Conservation (phyloP, 2,329 filamentous ascomycete genomes). For the Verticillium tricorpus region DNA sequence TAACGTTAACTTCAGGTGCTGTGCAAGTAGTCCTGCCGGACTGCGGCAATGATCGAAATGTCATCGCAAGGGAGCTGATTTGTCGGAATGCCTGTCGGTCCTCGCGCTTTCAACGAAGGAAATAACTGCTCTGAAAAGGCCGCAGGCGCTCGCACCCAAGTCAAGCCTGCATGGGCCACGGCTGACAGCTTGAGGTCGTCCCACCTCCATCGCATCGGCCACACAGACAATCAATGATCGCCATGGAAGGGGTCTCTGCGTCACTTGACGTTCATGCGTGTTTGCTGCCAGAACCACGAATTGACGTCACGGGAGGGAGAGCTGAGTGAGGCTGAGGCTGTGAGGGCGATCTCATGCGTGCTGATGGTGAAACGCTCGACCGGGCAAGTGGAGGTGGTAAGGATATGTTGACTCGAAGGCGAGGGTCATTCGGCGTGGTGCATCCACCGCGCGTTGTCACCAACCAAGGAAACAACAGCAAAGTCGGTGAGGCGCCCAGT, state of each 20-base stretch:
- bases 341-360: background rate
- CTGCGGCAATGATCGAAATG: too few relatives aligned
- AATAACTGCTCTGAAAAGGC: background rate
- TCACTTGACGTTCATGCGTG: background rate
- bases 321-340: background rate
- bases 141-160: background rate
- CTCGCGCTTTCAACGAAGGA: too few relatives aligned
- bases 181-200: background rate
- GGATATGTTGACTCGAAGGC: background rate
- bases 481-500: background rate
- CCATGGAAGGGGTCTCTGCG: background rate
- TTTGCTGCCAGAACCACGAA: background rate
- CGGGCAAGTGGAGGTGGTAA: background rate
- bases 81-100: too few relatives aligned
- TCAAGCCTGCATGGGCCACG: background rate
- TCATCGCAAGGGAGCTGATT: too few relatives aligned
- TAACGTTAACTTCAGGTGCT: background rate
- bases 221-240: background rate
- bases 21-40: background rate
- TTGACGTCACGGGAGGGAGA: background rate
- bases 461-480: background rate
- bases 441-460: background rate
- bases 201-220: background rate
- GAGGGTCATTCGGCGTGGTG: background rate
- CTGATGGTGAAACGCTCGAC: background rate